A percentile compares a stretch with the other conserved stretches of the same genome.
These are phyloP conservation scores for Ceratobasidium sp. DNA, from an alignment of 1,284 basidiomycete species.

Conservation along the genomic window DNA sequence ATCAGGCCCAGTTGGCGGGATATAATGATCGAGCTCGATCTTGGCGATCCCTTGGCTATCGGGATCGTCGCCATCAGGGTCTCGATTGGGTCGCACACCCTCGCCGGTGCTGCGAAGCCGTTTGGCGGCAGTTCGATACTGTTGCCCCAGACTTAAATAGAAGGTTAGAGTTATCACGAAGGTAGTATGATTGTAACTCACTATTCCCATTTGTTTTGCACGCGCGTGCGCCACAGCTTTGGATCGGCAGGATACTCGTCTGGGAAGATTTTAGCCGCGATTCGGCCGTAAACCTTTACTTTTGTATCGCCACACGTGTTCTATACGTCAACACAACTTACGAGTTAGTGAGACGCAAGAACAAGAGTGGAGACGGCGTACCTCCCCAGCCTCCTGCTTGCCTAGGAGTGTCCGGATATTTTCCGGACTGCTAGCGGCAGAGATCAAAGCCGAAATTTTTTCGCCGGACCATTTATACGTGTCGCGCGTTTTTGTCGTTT, in stretches of 20 bases:
- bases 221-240: background rate
- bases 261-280: background rate
- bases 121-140: background rate
- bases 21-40: background rate
- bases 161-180: no score
- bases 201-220: background rate
- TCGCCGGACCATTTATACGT: background rate
- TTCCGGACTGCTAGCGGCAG: background rate
- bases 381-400: conserved; percentile 1
- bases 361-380: no score
- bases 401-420: background rate
- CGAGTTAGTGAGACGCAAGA: no score
- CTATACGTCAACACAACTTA: background rate
- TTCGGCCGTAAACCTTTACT: background rate
- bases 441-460: background rate
- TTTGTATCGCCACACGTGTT: background rate
- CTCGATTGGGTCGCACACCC: background rate
- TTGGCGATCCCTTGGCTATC: background rate
- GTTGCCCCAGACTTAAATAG: background rate
- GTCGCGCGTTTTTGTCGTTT: background rate
- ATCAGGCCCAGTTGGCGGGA: background rate
- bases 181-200: background rate
- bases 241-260: background rate
- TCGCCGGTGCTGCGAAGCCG: conserved; percentile 1
- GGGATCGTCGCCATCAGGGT: background rate